phyloP scores from a whole-genome alignment of 2,329 filamentous ascomycete species.

The Aspergillus uvarum region DNA sequence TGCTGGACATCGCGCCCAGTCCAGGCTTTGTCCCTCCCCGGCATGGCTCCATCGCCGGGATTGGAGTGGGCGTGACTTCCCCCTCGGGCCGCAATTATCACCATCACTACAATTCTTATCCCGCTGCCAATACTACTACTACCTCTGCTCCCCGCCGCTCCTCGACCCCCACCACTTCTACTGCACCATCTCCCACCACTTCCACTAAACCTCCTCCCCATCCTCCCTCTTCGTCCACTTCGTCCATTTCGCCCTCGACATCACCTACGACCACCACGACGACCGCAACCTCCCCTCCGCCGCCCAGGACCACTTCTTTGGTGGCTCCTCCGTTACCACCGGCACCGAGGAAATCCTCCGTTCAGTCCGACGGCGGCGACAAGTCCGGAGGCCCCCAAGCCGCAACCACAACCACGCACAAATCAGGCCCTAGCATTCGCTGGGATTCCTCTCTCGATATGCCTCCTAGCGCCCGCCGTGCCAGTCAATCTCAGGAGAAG shows the following conservation, averaged over 20 bases:
- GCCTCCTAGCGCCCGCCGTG: constrained; percentile 36
- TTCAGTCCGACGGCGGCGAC: constrained; percentile 12
- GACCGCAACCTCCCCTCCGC: constrained; percentile 13
- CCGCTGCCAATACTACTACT: constrained; percentile 34
- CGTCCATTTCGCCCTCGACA: constrained; percentile 10
- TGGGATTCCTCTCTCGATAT: constrained; percentile 21
- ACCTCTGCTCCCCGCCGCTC: constrained; percentile 22
- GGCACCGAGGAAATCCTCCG: constrained; percentile 9
- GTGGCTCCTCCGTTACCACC: constrained; percentile 8
- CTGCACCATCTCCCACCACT: constrained; percentile 16
- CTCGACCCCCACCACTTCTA: constrained; percentile 10
- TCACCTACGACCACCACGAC: constrained; percentile 12
- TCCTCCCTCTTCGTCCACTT: constrained; percentile 8
- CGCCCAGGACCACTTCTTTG: constrained; percentile 4
- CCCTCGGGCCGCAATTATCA: constrained; percentile 27
- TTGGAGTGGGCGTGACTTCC: constrained; percentile 36
- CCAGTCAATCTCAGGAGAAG: constrained; percentile 41
- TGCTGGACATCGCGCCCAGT: constrained; percentile 61
- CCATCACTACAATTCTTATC: constrained; percentile 28
- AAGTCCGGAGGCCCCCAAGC: constrained; percentile 23
- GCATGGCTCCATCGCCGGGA: constrained; percentile 42
- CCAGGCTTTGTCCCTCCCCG: constrained; percentile 40
- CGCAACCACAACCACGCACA: constrained; percentile 27
- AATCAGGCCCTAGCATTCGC: constrained; percentile 18
- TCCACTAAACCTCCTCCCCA: constrained; percentile 21